These are phyloP conservation scores for Alternaria infectoria DNA, from an alignment of 2,329 filamentous ascomycete species.

Conservation along the genomic window DNA sequence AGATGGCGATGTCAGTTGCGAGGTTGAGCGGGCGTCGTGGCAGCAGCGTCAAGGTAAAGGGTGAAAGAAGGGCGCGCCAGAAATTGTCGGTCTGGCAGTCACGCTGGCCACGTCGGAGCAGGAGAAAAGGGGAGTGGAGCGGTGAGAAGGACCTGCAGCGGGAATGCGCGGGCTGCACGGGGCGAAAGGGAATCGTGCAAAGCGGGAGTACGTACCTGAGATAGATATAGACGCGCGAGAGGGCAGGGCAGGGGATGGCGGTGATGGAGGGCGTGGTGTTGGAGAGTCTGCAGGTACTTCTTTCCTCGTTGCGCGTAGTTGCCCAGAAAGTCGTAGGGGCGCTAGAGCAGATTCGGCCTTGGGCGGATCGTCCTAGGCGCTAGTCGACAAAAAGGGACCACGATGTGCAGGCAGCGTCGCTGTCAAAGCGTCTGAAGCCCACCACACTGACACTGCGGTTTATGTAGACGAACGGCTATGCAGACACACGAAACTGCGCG, in stretches of 20 bases:
- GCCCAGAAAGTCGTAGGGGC: slow-evolving; percentile 32
- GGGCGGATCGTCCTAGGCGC: slow-evolving; percentile 26
- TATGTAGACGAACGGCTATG: slow-evolving; percentile 5
- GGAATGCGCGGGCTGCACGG: slow-evolving; percentile 27
- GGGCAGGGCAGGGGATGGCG: slow-evolving; percentile 38
- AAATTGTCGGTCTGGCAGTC: slow-evolving; percentile 30
- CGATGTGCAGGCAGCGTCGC: slow-evolving; percentile 26
- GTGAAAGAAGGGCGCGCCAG: slow-evolving; percentile 29
- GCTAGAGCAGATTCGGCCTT: slow-evolving; percentile 33
- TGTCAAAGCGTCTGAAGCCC: slow-evolving; percentile 18
- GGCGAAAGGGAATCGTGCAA: slow-evolving; percentile 15
- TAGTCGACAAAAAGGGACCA: slow-evolving; percentile 19
- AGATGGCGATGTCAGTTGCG: slow-evolving; percentile 37
- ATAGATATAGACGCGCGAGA: slow-evolving; percentile 26
- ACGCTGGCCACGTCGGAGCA: slow-evolving; percentile 38
- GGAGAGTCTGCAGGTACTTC: slow-evolving; percentile 46
- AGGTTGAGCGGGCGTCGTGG: slow-evolving; percentile 22
- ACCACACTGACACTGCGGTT: slow-evolving; percentile 10
- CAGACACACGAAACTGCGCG: background rate
- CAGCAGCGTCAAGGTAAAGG: slow-evolving; percentile 14
- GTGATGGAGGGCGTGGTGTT: slow-evolving; percentile 38
- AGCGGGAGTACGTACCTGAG: slow-evolving; percentile 41
- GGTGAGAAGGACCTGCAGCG: slow-evolving; percentile 33
- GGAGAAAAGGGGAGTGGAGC: slow-evolving; percentile 46
- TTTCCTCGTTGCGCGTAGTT: slow-evolving; percentile 44